phyloP scores from a whole-genome alignment of 1,284 basidiomycete genomes.

The Ustilago tritici region DNA sequence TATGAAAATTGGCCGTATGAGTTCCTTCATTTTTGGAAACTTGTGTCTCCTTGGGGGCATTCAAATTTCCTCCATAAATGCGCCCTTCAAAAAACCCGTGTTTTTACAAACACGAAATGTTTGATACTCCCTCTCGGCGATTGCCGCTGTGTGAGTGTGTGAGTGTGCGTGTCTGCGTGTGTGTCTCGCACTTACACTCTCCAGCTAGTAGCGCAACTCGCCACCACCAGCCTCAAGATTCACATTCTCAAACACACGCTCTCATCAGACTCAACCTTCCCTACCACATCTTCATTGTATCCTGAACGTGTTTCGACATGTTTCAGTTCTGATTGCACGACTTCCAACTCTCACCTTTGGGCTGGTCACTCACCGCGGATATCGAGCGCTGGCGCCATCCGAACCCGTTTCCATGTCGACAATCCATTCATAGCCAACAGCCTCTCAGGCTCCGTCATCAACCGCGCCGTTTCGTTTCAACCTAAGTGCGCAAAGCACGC shows the following conservation, averaged over 20 bases:
- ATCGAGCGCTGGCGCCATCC: constrained; percentile 38
- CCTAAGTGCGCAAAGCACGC: background rate
- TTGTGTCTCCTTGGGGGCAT: too few relatives aligned
- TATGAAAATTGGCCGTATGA: too few relatives aligned
- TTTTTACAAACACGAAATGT: too few relatives aligned
- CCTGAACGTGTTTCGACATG: background rate
- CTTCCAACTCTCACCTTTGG: background rate
- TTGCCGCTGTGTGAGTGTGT: too few relatives aligned
- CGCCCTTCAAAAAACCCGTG: too few relatives aligned
- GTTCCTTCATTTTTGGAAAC: too few relatives aligned
- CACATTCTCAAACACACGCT: background rate
- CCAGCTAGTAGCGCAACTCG: too few relatives aligned
- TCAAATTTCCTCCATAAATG: too few relatives aligned
- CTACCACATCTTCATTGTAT: background rate
- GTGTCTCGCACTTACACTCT: too few relatives aligned
- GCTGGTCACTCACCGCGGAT: background rate
- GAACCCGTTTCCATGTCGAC: constrained; percentile 20
- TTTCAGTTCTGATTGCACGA: background rate
- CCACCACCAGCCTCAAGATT: background rate
- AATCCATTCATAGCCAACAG: constrained; percentile 10
- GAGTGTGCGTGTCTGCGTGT: too few relatives aligned
- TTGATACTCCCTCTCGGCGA: too few relatives aligned
- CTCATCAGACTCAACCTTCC: background rate
- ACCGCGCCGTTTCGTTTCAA: background rate
- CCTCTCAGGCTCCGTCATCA: constrained; percentile 11